Evolutionary conservation across 768 basidiomycete species (phyloP), one percentile per base, ranked within the genome.

Genomic region (Pleurotus tuber-regium): DNA sequence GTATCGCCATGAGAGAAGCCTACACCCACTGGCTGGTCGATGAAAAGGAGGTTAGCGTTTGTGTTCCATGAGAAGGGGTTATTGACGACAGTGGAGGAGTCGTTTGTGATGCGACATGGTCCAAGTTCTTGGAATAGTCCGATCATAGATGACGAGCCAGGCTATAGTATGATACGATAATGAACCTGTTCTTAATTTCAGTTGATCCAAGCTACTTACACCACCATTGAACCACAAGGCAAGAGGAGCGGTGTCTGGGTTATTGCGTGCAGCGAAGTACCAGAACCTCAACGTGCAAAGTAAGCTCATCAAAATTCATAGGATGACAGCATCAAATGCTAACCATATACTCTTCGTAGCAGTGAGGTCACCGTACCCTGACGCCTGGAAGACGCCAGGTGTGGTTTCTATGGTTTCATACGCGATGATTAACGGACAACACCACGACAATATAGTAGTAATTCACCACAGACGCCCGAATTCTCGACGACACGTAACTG

Each of bases 81-180:
- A 16, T 71, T 60, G 1, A 67, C 66, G 23, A 83, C 77, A 24
- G 69, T 63, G 2, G 66, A 69, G 55, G 72, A 76, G 60, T 82
- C 79, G 57, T 80, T 81, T 16, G 69, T 77, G 51, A 84, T 80
- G 18, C 78, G 70, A 64, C 91, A 92, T 1, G 90, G 90, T 2
- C 89, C 89, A 57, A 76, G 68, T 63, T 89, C 89, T 76, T 87
- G 86, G 54, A 89, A 75, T 10, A 89, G 70, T 3, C 86, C 88
- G 1, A 85, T 69, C 68, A 78, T 79, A 33, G 77, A 77, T 2
- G 79, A 79, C 58, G 74, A 74, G 26, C 80, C 80, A 16, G 82
- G 82, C 76, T 79, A 53, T 14, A 19, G 33, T 19, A 8, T 30
- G 44, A 29, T 7, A 23, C 21, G 21, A 30, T 33, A 33, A 28